Conservation (phyloP, 176 grass and related monocot genomes). For the Zoysia japonica region DNA sequence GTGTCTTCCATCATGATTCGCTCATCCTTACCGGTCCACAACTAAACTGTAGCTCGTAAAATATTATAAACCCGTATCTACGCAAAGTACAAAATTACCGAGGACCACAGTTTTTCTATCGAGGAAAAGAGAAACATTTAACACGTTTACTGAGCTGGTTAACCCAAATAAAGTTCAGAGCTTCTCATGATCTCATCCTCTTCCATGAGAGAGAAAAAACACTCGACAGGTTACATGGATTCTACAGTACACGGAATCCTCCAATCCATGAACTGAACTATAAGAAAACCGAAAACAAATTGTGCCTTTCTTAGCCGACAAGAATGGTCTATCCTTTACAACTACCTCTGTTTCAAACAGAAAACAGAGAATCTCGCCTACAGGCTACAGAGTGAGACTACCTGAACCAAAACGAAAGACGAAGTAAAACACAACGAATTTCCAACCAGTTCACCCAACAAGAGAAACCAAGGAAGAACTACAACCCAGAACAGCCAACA, state of each 20-base stretch:
- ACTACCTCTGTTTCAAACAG: neutral
- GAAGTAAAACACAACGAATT: neutral
- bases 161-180: neutral
- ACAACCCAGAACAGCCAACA: constrained; percentile 23
- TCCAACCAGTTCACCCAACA: neutral
- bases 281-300: neutral
- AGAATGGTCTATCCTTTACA: neutral
- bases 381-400: neutral
- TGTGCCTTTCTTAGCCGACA: neutral
- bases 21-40: constrained; percentile 16
- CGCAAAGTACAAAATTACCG: neutral
- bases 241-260: neutral
- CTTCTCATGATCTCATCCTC: neutral
- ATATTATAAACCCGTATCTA: neutral
- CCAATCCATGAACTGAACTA: constrained; percentile 19
- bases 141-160: constrained; percentile 2
- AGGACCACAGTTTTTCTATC: constrained; percentile 7
- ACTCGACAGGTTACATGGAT: neutral
- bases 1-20: constrained; percentile 9
- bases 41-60: neutral
- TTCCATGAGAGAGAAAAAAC: constrained; percentile 5
- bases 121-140: neutral
- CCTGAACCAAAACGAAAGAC: neutral
- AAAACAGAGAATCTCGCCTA: neutral
- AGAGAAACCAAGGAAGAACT: neutral